Base-by-base conservation (phyloP, 2,329 filamentous ascomycete species). In the Fusarium sp. region DNA sequence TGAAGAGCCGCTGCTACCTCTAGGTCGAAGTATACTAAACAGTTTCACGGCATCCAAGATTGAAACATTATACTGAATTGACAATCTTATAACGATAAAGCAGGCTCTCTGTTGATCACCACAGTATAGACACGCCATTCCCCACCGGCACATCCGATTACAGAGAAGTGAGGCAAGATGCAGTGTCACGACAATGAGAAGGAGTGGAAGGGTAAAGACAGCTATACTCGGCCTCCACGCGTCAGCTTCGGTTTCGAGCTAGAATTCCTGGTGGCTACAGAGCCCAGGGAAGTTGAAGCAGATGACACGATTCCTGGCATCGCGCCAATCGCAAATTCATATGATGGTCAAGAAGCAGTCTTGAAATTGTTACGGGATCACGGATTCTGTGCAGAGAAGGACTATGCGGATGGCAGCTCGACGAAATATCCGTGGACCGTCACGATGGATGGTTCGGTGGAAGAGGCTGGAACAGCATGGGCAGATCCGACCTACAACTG, bases 231-330 rank as follows among this genome's bases (percentile, higher is more conserved):
- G 7, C 71, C 69, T 32, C 69, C 66, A 13, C 64, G 62, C 13
- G 41, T 70, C 13, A 70, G 71, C 46, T 77, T 73, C 33, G 74
- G 75, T 3, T 65, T 72, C 18, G 73, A 73, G 56, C 32, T 71
- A 23, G 75, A 70, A 40, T 76, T 70, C 23, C 45, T 74, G n/a
- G 50, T 56, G 69, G 53, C 62, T 14, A 30, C 20, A 12, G 3
- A 27, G 14, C 30, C 42, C 17, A 18, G 14, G 7, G 20, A 20
- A 20, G 33, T 27, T 30, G 44, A 63, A 18, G 30, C 37, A 9
- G 64, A 63, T 23, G 42, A 63, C 37, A 48, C 53, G 11, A 50
- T 67, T 14, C 44, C 64, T 23, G 64, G 48, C 27, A 35, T 67
- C 26, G 56, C 64, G 13, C 56, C 56, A 41, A 38, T 30, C 15